phyloP scores from a whole-genome alignment of 768 basidiomycete genomes.

The Leccinum truebloodii region DNA sequence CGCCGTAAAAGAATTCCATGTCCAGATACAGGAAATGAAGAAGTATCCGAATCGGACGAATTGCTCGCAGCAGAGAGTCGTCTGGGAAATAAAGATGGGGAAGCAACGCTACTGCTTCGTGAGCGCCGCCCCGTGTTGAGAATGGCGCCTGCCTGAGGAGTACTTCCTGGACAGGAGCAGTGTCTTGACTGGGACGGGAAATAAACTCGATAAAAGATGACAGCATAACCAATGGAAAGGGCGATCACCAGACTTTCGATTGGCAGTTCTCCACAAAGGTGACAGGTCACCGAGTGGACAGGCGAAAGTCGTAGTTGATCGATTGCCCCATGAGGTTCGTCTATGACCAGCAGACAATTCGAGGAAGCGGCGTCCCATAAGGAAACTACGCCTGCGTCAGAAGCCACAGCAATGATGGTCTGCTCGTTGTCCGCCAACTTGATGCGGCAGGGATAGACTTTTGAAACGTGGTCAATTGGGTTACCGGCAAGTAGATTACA shows the following conservation, averaged over 20 bases:
- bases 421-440: conserved; percentile 52
- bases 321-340: conserved; percentile 59
- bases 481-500: conserved; percentile 62
- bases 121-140: conserved; percentile 56
- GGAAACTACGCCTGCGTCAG: conserved; percentile 67
- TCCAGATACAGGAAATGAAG: conserved; percentile 75
- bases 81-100: conserved; percentile 48
- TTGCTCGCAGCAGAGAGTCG: conserved; percentile 45
- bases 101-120: conserved; percentile 58
- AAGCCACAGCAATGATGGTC: conserved; percentile 60
- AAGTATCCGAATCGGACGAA: conserved; percentile 42
- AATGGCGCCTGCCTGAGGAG: conserved; percentile 45
- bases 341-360: conserved; percentile 62
- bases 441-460: conserved; percentile 52
- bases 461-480: conserved; percentile 51
- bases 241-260: conserved; percentile 65
- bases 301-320: conserved; percentile 61
- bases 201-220: conserved; percentile 67
- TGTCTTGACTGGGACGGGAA: conserved; percentile 56
- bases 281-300: conserved; percentile 57
- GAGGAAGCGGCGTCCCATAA: conserved; percentile 73
- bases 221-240: conserved; percentile 62
- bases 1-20: conserved; percentile 78
- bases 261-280: conserved; percentile 67
- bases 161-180: conserved; percentile 64